Base-by-base conservation (phyloP, 1,284 basidiomycete genomes). In the Wallemia hederae region DNA sequence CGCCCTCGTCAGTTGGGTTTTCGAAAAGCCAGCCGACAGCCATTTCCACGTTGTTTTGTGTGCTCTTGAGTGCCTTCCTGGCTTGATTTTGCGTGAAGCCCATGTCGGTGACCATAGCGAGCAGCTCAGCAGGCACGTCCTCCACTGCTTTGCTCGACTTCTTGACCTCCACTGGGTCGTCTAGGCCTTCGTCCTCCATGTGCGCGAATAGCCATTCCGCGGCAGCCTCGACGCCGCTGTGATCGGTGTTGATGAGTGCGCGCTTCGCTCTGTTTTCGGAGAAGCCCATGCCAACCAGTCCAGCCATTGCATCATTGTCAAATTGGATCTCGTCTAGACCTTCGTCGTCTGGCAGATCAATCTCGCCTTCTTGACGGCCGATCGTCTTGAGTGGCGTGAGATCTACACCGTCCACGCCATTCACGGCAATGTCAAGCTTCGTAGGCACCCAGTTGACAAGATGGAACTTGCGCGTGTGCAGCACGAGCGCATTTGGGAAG, bases 191-290 rank as follows among this genome's bases (percentile, higher is more conserved):
- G 70, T 97, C 92, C 7, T 97, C 91, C 85, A 92, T 88, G 70
- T 96, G 92, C 60, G 73, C 76, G 68, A 98, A 94, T 49, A 98
- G 71, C 92, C 92, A 98, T 64, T 87, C 82, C 86, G 91, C 94
- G 0, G 92, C 91, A 0, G 76, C 76, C 66, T 92, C 86, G 0
- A 83, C 74, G 65, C 83, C 80, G 15, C 70, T 73, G 49, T 69
- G 68, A 0, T 87, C 87, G 0, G 90, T 96, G 0, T 88, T 90
- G 1, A 92, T 74, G 17, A 97, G 71, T 0, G 91, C 91, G 66
- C 87, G 88, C 66, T 91, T 82, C 69, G 85, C 88, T 24, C 88
- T 77, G 2, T 87, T 70, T 0, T 73, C 69, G 0, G 88, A 82
- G 75, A 94, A 94, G 0, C 90, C 90, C 88, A 94, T 91, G 0